These are phyloP conservation scores for Tilletiaria anomala DNA, from an alignment of 1,284 basidiomycete species.

Conservation along the genomic window DNA sequence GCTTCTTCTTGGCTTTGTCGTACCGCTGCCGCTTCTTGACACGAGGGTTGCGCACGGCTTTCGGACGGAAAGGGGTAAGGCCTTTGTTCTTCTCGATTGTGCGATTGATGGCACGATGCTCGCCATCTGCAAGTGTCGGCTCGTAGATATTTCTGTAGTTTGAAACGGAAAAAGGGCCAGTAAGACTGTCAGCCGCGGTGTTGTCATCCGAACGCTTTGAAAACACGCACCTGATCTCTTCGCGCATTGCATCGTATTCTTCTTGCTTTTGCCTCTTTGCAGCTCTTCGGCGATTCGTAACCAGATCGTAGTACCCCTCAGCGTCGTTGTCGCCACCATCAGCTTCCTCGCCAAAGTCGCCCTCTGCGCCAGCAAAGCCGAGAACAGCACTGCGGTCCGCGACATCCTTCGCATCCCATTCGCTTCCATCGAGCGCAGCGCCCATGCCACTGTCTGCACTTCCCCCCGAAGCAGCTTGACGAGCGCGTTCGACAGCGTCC, in stretches of 20 bases:
- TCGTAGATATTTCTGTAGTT: constrained; percentile 20
- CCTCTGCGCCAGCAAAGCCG: constrained; percentile 9
- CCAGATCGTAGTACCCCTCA: constrained; percentile 36
- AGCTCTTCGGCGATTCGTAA: constrained; percentile 14
- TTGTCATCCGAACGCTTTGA: background rate
- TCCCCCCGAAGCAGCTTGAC: background rate
- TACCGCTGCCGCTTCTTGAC: constrained; percentile 37
- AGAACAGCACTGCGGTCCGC: constrained; percentile 31
- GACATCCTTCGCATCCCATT: constrained; percentile 32
- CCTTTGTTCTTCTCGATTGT: constrained; percentile 38
- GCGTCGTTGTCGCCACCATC: constrained; percentile 18
- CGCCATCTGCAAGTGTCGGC: constrained; percentile 22
- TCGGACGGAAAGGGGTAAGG: constrained; percentile 28
- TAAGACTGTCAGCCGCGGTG: background rate
- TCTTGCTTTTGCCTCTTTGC: constrained; percentile 25
- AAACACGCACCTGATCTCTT: constrained; percentile 13
- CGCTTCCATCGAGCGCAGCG: constrained; percentile 10
- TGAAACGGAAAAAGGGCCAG: background rate
- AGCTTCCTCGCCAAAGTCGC: constrained; percentile 3
- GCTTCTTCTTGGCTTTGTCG: constrained; percentile 37
- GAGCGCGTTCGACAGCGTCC: constrained; percentile 23
- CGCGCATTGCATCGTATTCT: constrained; percentile 27
- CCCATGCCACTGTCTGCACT: no score
- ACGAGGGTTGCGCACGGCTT: constrained; percentile 34
- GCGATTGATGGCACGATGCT: constrained; percentile 32